Evolutionary conservation across 805 yeast genomes (phyloP).

Genomic region (Pichia ethanolica): DNA sequence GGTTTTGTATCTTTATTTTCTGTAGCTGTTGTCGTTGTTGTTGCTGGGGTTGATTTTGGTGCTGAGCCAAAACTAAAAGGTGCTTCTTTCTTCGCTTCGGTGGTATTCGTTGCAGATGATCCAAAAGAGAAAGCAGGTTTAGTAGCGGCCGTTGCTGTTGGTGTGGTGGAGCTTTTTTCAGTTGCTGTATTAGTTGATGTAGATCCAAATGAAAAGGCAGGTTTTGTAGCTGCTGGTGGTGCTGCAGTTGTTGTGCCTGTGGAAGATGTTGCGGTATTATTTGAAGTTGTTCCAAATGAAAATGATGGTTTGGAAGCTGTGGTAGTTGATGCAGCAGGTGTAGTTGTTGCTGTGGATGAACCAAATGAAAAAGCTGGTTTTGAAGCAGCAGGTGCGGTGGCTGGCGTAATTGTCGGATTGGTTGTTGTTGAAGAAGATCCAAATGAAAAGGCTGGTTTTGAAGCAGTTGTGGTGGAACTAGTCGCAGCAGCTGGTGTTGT

Average conservation of each 20-base stretch:
- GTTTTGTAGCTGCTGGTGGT: conserved; percentile 10
- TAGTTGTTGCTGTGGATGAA: not conserved
- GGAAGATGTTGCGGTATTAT: not conserved
- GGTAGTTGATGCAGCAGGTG: too few species aligned
- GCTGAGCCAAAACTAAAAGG: too few species aligned
- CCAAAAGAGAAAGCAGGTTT: conserved; percentile 1
- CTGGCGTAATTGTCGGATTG: not conserved
- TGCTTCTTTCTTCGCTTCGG: too few species aligned
- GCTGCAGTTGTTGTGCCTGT: not conserved
- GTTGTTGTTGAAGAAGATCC: conserved; percentile 14
- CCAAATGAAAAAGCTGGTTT: conserved; percentile 19
- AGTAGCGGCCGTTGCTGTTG: not conserved
- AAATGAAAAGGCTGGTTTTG: not conserved
- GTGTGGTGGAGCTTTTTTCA: not conserved
- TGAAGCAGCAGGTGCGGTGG: not conserved
- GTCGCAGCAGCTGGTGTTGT: not conserved
- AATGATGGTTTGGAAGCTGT: conserved; percentile 6
- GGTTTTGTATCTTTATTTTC: not conserved
- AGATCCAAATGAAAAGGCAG: not conserved
- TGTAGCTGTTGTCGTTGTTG: conserved; percentile 1
- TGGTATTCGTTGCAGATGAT: not conserved
- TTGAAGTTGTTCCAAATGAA: not conserved
- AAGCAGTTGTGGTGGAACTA: not conserved
- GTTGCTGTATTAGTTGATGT: not conserved
- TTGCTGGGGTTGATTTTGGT: not conserved